Evolutionary conservation across 306 rosid species (phyloP), one percentile per base, ranked within the genome.

Genomic region (Quercus dentata): DNA sequence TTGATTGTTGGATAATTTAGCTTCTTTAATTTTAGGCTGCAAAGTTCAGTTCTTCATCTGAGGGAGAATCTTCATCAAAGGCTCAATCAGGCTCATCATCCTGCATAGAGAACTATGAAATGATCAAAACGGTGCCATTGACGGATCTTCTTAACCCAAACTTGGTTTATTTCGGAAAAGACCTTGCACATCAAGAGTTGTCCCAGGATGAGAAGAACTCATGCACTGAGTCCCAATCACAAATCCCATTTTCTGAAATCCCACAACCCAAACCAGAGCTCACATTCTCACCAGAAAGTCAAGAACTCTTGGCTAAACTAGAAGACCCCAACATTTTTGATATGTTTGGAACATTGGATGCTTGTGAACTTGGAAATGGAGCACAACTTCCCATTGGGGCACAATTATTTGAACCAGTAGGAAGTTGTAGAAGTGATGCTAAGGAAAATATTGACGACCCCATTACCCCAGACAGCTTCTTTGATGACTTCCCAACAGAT

Each of bases 401-500:
- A 6, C 88, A 87, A 54, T 79, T 86, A 56, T 83, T 82, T 18
- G 92, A 87, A 20, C 86, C 87, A 41, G 65, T 86, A 1, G 89
- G 69, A 75, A 74, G 88, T 74, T 80, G 83, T 76, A 77, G 83
- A 62, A 75, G 76, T 49, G 87, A 74, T 71, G 87, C 70, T 14
- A 63, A 62, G 82, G 87, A 79, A 27, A 64, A 69, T 25, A 58
- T 80, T 30, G 84, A 67, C 14, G 54, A 18, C 56, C 76, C 82
- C 15, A 72, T 74, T 21, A 81, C 74, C 75, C 79, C 83, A 1
- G 89, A 87, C 20, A 74, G 79, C 77, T 82, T 90, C 82, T 94
- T 94, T 10, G 92, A 88, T 69, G 98, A 94, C 87, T 90, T 92
- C 64, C 98, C 97, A 0, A 82, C 54, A 0, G 91, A 91, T 80